phyloP scores from a whole-genome alignment of 2,329 filamentous ascomycete species.

The Chlorencoelia australis region DNA sequence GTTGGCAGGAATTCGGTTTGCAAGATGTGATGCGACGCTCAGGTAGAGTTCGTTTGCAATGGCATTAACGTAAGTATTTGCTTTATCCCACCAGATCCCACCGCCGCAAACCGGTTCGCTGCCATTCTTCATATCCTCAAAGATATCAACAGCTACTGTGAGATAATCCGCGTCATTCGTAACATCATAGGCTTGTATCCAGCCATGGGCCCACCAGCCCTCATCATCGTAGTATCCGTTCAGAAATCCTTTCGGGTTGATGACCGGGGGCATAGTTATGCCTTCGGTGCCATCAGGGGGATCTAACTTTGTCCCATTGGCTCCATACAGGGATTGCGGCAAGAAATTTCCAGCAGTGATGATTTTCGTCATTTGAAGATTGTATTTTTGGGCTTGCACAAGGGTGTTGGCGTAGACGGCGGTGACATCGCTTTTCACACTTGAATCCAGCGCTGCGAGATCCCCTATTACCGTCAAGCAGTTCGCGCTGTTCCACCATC shows the following conservation, averaged over 20 bases:
- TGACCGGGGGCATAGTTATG: not conserved
- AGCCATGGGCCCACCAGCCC: constrained; percentile 54
- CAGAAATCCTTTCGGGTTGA: constrained; percentile 33
- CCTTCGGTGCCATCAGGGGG: not conserved
- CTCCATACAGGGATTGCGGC: constrained; percentile 10
- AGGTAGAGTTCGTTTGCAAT: constrained; percentile 50
- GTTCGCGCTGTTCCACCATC: constrained; percentile 71
- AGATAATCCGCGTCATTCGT: constrained; percentile 42
- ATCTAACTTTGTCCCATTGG: constrained; percentile 1
- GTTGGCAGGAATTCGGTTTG: constrained; percentile 43
- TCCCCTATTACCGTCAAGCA: constrained; percentile 52
- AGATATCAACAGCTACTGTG: constrained; percentile 41
- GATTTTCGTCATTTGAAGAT: constrained; percentile 21
- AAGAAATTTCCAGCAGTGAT: constrained; percentile 15
- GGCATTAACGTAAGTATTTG: constrained; percentile 42
- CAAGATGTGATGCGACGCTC: constrained; percentile 42
- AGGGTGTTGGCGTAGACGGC: constrained; percentile 36
- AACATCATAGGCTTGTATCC: constrained; percentile 47
- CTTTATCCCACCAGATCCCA: constrained; percentile 44
- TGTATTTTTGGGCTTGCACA: constrained; percentile 18
- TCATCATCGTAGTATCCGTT: constrained; percentile 51
- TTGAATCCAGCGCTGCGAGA: constrained; percentile 26
- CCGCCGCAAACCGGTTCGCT: constrained; percentile 38
- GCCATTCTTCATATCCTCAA: constrained; percentile 45
- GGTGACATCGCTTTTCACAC: constrained; percentile 26